These are phyloP conservation scores for Tolypocladium paradoxum DNA, from an alignment of 2,329 filamentous ascomycete genomes.

Conservation along the genomic window DNA sequence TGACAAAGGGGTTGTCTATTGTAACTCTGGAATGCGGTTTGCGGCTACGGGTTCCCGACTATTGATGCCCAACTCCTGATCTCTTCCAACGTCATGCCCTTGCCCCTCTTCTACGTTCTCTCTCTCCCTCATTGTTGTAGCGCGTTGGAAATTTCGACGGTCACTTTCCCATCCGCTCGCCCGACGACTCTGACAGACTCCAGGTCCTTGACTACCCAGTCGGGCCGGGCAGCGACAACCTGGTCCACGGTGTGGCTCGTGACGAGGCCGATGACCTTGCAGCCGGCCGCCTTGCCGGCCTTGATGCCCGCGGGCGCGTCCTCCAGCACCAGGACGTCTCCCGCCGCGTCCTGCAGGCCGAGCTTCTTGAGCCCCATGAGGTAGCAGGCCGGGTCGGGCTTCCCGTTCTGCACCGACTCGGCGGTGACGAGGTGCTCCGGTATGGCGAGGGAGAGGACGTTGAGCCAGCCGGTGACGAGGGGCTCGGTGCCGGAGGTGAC, in stretches of 20 bases:
- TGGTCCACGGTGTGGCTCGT: constrained; percentile 72
- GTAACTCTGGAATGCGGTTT: not conserved
- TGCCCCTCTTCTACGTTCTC: not conserved
- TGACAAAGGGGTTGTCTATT: constrained; percentile 1
- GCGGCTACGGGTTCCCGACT: not conserved
- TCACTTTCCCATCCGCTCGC: constrained; percentile 45
- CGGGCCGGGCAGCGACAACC: constrained; percentile 64
- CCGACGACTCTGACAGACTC: constrained; percentile 57
- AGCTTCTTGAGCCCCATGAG: constrained; percentile 54
- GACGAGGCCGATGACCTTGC: constrained; percentile 70
- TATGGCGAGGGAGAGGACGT: constrained; percentile 51
- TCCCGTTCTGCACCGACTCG: constrained; percentile 64
- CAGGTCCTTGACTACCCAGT: constrained; percentile 79
- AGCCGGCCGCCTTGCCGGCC: constrained; percentile 77
- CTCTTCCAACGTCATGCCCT: not conserved
- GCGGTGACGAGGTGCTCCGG: constrained; percentile 62
- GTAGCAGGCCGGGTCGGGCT: constrained; percentile 70
- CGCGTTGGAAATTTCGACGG: constrained; percentile 57
- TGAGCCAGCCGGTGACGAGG: constrained; percentile 63
- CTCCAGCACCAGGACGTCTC: constrained; percentile 65
- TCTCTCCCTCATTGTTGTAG: constrained; percentile 23
- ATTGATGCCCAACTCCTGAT: not conserved
- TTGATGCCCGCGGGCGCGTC: constrained; percentile 79
- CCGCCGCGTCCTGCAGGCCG: constrained; percentile 34
- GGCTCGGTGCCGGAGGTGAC: constrained; percentile 63